Percentiles rank a stretch among this genome's conserved stretches.
These are phyloP conservation scores for Melastoma malabathricum DNA, from an alignment of 345 rosid genomes.

Conservation along the genomic window DNA sequence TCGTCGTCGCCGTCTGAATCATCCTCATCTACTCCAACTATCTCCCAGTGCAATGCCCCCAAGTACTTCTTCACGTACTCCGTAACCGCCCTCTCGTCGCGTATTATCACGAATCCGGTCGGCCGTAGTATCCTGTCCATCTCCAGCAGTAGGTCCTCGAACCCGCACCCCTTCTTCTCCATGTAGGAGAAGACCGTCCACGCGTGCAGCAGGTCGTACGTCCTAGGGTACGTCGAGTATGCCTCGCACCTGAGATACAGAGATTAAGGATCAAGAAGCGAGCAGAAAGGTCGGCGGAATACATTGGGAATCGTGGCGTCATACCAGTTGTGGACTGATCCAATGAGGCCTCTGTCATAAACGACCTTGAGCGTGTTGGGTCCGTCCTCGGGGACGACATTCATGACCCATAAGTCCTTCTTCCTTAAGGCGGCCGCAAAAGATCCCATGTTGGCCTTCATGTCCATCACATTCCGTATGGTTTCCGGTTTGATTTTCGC, in stretches of 20 bases:
- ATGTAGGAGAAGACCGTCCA: conserved; percentile 55
- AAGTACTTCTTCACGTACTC: conserved; percentile 57
- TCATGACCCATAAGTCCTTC: conserved; percentile 93
- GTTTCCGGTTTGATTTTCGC: conserved; percentile 1
- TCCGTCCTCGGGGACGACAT: conserved; percentile 63
- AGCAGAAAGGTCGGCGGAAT: no score
- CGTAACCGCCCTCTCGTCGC: conserved; percentile 48
- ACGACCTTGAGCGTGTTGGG: conserved; percentile 71
- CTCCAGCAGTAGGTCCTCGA: conserved; percentile 69
- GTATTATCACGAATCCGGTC: conserved; percentile 54
- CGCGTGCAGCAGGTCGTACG: conserved; percentile 84
- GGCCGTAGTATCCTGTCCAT: conserved; percentile 96
- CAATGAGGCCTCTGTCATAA: conserved; percentile 81
- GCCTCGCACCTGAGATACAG: conserved; percentile 99
- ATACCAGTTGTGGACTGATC: conserved; percentile 74
- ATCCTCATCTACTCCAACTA: conserved; percentile 41
- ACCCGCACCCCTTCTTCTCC: conserved; percentile 61
- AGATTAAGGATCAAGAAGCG: no score
- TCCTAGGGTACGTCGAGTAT: conserved; percentile 80
- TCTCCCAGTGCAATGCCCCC: conserved; percentile 73
- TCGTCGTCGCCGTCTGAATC: conserved; percentile 44
- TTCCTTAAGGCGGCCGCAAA: conserved; percentile 79
- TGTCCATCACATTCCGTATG: not conserved
- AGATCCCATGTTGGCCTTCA: conserved; percentile 51
- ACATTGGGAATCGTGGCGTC: no score